These are phyloP conservation scores for Gossypium herbaceum DNA, from an alignment of 345 rosid genomes.

Conservation along the genomic window DNA sequence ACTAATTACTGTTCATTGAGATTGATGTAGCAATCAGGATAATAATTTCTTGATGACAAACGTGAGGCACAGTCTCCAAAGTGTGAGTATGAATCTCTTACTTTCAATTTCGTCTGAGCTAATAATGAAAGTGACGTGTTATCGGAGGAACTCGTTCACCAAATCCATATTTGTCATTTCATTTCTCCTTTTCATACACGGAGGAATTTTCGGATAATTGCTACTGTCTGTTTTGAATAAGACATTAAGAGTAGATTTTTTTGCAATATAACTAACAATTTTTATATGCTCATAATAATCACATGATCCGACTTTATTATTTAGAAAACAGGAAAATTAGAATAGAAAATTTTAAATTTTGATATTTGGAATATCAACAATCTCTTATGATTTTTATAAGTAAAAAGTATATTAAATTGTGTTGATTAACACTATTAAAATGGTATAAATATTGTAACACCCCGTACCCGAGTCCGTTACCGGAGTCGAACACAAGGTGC, in stretches of 20 bases:
- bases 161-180: neutral
- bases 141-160: neutral
- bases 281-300: too few species aligned
- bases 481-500: too few species aligned
- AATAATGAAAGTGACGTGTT: neutral
- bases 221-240: neutral
- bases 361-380: too few species aligned
- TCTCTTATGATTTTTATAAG: too few species aligned
- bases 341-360: too few species aligned
- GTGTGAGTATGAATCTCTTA: neutral
- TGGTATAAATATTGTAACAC: too few species aligned
- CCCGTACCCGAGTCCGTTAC: too few species aligned
- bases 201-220: neutral
- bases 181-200: neutral
- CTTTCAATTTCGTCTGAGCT: neutral
- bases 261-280: too few species aligned
- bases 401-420: too few species aligned
- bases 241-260: neutral
- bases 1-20: neutral
- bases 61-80: neutral
- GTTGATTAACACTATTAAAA: too few species aligned
- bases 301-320: too few species aligned
- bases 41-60: neutral
- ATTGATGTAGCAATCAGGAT: neutral
- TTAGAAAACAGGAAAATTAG: too few species aligned